These are phyloP conservation scores for Solanum hybrid DNA, from an alignment of 305 asterid genomes.

Conservation along the genomic window DNA sequence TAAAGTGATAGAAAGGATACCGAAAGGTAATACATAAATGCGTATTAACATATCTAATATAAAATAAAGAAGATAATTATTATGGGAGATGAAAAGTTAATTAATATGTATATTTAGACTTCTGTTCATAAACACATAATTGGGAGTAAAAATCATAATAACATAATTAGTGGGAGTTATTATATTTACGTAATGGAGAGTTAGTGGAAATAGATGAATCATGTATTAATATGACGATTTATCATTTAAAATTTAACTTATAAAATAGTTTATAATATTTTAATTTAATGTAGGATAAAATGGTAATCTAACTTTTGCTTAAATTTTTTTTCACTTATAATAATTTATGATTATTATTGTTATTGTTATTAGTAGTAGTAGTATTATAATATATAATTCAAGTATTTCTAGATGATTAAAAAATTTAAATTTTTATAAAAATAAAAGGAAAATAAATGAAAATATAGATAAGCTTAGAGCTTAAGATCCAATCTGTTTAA, in stretches of 20 bases:
- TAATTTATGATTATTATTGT: too few species aligned
- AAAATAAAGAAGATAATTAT: neutral
- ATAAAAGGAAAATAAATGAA: neutral
- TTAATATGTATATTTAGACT: neutral
- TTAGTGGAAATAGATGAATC: neutral
- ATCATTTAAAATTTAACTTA: too few species aligned
- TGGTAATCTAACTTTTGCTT: neutral
- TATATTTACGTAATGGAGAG: neutral
- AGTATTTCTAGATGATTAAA: neutral
- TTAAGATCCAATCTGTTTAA: too few species aligned
- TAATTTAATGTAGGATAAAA: neutral
- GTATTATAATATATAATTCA: neutral
- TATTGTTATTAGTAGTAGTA: too few species aligned
- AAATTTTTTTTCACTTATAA: too few species aligned
- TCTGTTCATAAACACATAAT: neutral
- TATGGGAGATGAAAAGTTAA: neutral
- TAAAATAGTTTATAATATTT: too few species aligned
- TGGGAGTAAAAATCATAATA: neutral
- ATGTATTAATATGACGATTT: neutral
- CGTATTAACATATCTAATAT: neutral
- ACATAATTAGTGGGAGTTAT: neutral
- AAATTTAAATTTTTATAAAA: too few species aligned
- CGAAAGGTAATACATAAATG: neutral
- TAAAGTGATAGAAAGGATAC: neutral
- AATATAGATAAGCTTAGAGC: neutral